Evolutionary conservation across 2,329 filamentous ascomycete genomes (phyloP), one percentile per base, ranked within the genome.

Genomic region (Penicillium olsonii): DNA sequence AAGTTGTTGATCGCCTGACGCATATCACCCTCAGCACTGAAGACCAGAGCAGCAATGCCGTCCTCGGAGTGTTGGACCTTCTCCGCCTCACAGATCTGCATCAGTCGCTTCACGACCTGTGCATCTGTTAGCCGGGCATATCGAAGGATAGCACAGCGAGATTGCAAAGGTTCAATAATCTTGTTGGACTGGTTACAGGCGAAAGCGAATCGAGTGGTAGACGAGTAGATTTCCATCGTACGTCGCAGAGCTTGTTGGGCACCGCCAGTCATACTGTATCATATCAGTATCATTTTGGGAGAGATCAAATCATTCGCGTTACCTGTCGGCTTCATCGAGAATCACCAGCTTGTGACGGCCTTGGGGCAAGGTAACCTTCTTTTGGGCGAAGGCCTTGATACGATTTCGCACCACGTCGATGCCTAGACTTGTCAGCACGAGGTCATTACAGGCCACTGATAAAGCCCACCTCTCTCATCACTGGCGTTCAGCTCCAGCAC

Each of bases 121-220:
- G 84, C 87, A 68, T 99, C 94, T 2, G 92, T 96, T 58, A 99
- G 80, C 48, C 92, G 87, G 26, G 92, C 87, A 72, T 96, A 99
- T 52, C 94, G 87, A 47, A 99, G 82, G 67, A 99, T 97, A 17
- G 94, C 94, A 69, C 94, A 99, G 63, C 94, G 85, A 15, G 92
- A 96, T 72, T 99, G 94, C 43, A 99, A 79, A n/a, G 94, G 94
- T 72, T 99, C 94, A 71, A 99, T 99, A 68, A 99, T 97, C 75
- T 97, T 99, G 78, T 97, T 99, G 55, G 88, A 94, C 76, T 96
- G 90, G 71, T 99, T 99, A 79, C 94, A 99, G 2, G 94, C 94
- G 66, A 99, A 99, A 0, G 94, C 94, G 67, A 99, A 99, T 50
- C 94, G 84, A 2, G 94, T 99, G 2, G 94, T 99, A 55, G 91